A percentile compares a stretch with the other conserved stretches of the same genome.
phyloP scores from a whole-genome alignment of 257 asterid genomes.

The Jacaranda copaia region DNA sequence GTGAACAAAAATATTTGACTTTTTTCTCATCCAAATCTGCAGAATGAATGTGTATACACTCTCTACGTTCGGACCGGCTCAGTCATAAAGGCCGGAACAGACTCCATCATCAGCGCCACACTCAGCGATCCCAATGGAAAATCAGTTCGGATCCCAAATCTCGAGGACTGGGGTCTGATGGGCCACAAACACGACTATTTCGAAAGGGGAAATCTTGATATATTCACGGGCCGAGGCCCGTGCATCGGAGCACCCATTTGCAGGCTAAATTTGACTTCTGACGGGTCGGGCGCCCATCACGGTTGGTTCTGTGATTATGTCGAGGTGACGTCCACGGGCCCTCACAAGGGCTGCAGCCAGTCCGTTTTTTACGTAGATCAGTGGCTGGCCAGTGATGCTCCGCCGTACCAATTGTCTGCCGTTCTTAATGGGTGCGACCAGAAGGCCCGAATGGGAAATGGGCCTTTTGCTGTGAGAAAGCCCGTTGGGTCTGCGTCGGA shows the following conservation, averaged over 20 bases:
- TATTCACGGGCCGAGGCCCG: conserved; percentile 60
- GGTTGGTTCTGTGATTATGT: conserved; percentile 68
- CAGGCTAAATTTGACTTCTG: conserved; percentile 65
- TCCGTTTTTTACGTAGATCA: conserved; percentile 54
- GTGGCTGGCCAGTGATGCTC: conserved; percentile 62
- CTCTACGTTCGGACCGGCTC: conserved; percentile 64
- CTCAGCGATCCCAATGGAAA: conserved; percentile 48
- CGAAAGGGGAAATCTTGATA: conserved; percentile 60
- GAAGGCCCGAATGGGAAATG: background rate
- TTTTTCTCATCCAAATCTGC: background rate
- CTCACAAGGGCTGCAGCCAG: conserved; percentile 54
- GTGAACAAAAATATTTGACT: too few species aligned
- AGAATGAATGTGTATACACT: conserved; percentile 62
- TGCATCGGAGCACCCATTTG: conserved; percentile 59
- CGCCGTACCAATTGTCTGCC: conserved; percentile 51
- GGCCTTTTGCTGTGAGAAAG: conserved; percentile 47
- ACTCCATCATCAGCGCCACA: conserved; percentile 54
- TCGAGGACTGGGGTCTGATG: conserved; percentile 67
- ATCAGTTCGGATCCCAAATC: conserved; percentile 56
- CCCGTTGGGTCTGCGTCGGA: conserved; percentile 28
- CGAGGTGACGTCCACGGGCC: conserved; percentile 62
- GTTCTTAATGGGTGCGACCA: conserved; percentile 50
- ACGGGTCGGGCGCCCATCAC: conserved; percentile 61
- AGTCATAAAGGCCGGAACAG: conserved; percentile 55
- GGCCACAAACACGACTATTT: conserved; percentile 56